phyloP scores from a whole-genome alignment of 768 basidiomycete genomes.

The Pleurotus tuoliensis region DNA sequence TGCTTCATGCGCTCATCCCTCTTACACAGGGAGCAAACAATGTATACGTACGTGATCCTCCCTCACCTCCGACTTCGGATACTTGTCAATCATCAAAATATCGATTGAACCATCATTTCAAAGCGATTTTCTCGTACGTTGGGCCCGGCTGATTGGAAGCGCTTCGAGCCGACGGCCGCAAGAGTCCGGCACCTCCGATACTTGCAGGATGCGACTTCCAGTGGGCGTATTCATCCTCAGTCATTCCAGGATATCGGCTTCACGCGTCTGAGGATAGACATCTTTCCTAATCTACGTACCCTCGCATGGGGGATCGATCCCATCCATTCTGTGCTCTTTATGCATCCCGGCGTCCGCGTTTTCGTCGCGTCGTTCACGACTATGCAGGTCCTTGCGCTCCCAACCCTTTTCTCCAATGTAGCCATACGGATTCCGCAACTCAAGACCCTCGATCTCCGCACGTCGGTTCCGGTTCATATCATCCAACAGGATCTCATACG shows the following conservation, averaged over 20 bases:
- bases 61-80: background rate
- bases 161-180: background rate
- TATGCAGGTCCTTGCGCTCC: background rate
- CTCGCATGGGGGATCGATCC: background rate
- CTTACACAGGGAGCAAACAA: background rate
- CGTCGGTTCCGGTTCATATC: background rate
- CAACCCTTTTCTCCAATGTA: background rate
- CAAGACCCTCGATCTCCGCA: background rate
- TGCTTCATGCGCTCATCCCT: background rate
- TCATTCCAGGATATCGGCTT: background rate
- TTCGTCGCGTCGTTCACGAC: background rate
- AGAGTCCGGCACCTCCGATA: background rate
- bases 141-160: background rate
- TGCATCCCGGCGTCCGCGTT: background rate
- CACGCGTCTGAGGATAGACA: background rate
- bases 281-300: background rate
- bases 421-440: background rate
- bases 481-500: background rate
- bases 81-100: background rate
- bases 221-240: background rate
- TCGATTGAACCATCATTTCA: too few relatives aligned
- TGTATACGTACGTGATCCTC: background rate
- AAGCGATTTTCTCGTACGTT: background rate
- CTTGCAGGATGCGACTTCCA: background rate
- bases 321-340: background rate